A percentile compares a stretch with the other conserved stretches of the same genome.
Conservation (phyloP, 1,139 yeast genomes). For the Nematodospora anomalae region DNA sequence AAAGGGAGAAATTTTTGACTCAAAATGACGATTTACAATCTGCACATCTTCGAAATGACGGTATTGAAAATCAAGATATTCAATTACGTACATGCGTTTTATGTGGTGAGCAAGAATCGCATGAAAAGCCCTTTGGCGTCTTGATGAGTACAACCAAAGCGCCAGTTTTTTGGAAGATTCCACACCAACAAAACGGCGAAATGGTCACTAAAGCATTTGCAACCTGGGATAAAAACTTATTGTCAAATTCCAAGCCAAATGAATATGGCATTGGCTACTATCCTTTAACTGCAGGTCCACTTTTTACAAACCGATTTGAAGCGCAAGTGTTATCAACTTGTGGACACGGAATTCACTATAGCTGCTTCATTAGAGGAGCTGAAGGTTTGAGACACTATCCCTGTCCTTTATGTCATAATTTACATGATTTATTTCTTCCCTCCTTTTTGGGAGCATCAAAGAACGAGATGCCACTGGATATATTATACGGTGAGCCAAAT, state of each 20-base stretch:
- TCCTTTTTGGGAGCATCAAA: constrained; percentile 29
- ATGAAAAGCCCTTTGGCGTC: constrained; percentile 52
- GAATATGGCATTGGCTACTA: constrained; percentile 31
- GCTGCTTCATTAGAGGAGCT: constrained; percentile 47
- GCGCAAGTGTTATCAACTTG: constrained; percentile 55
- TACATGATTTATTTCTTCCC: constrained; percentile 47
- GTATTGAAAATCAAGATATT: constrained; percentile 13
- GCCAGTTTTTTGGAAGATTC: constrained; percentile 50
- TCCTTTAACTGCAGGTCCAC: neutral
- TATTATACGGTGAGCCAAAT: constrained; percentile 17
- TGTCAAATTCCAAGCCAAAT: constrained; percentile 14
- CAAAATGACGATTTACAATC: constrained; percentile 27
- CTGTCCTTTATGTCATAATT: constrained; percentile 68
- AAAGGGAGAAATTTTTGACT: constrained; percentile 38
- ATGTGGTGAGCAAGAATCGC: constrained; percentile 60
- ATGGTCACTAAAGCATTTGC: constrained; percentile 23
- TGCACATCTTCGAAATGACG: constrained; percentile 11
- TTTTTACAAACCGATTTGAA: constrained; percentile 10
- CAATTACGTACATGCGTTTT: constrained; percentile 52
- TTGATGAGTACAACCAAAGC: constrained; percentile 42
- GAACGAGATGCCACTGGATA: constrained; percentile 17
- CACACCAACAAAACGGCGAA: constrained; percentile 22
- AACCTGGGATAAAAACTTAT: constrained; percentile 20
- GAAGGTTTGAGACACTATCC: constrained; percentile 32
- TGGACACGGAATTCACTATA: constrained; percentile 67